Evolutionary conservation across 768 basidiomycete species (phyloP).

Genomic region (Trametes coccinea): DNA sequence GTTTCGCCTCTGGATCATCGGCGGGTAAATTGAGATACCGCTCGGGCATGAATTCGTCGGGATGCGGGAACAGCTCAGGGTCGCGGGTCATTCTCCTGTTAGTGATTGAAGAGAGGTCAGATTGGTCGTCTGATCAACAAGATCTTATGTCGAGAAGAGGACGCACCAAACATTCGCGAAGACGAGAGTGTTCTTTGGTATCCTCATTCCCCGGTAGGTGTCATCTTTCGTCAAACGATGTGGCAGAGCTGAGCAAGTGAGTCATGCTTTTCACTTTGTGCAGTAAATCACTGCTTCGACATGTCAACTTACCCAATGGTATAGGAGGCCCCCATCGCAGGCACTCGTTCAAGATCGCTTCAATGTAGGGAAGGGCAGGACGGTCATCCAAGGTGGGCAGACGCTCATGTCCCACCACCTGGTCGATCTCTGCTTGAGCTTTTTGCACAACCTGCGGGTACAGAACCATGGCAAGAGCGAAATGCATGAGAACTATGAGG

Average conservation of each 20-base stretch:
- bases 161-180: conserved; percentile 24
- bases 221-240: conserved; percentile 32
- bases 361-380: conserved; percentile 29
- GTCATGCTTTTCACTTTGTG: too few relatives aligned
- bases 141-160: neutral
- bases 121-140: too few relatives aligned
- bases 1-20: conserved; percentile 26
- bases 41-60: conserved; percentile 51
- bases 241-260: neutral
- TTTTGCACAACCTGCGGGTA: conserved; percentile 32
- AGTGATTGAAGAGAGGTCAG: too few relatives aligned
- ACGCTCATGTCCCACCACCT: conserved; percentile 25
- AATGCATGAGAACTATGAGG: conserved; percentile 26
- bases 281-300: too few relatives aligned
- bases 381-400: conserved; percentile 33
- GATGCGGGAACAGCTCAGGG: neutral
- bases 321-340: conserved; percentile 29
- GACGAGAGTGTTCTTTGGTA: conserved; percentile 23
- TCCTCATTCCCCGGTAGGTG: conserved; percentile 17
- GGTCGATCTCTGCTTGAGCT: conserved; percentile 36
- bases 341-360: conserved; percentile 33
- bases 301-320: conserved; percentile 26
- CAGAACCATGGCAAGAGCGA: conserved; percentile 38
- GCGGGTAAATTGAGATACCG: conserved; percentile 39
- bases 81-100: conserved; percentile 1